These are phyloP conservation scores for Onygenales sp. DNA, from an alignment of 2,329 filamentous ascomycete genomes.

Conservation along the genomic window DNA sequence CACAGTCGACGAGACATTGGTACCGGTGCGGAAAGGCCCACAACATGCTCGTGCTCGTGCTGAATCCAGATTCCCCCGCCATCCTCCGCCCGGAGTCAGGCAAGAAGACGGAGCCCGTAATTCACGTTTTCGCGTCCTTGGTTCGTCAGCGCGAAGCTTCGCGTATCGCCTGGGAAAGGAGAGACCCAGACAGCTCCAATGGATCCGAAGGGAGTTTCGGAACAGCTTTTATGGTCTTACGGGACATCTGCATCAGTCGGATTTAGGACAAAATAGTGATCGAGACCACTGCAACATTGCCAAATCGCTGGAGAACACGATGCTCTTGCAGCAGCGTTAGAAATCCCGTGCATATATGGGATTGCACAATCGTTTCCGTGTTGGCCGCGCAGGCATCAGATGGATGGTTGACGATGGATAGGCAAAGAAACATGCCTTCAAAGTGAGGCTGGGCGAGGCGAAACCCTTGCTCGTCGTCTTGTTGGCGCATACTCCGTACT, in stretches of 20 bases:
- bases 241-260: neutral
- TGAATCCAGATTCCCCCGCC: neutral
- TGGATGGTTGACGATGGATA: neutral
- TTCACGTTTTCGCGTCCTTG: neutral
- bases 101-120: neutral
- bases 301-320: constrained; percentile 4
- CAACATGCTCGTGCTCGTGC: neutral
- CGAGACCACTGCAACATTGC: neutral
- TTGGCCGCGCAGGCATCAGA: neutral
- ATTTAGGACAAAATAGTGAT: neutral
- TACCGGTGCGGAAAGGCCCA: neutral
- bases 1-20: neutral
- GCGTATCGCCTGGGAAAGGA: neutral
- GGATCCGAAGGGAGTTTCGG: neutral
- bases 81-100: neutral
- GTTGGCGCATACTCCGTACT: too few species aligned
- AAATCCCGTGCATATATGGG: neutral
- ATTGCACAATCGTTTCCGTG: neutral
- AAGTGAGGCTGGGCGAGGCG: constrained; percentile 3
- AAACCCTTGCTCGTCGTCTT: neutral
- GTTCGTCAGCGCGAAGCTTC: neutral
- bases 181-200: neutral
- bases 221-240: neutral
- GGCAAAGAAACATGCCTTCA: neutral
- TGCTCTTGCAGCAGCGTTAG: neutral